A percentile compares a stretch with the other conserved stretches of the same genome.
Evolutionary conservation across 2,329 filamentous ascomycete genomes (phyloP).

Genomic region (Macrophomina pseudophaseolina): DNA sequence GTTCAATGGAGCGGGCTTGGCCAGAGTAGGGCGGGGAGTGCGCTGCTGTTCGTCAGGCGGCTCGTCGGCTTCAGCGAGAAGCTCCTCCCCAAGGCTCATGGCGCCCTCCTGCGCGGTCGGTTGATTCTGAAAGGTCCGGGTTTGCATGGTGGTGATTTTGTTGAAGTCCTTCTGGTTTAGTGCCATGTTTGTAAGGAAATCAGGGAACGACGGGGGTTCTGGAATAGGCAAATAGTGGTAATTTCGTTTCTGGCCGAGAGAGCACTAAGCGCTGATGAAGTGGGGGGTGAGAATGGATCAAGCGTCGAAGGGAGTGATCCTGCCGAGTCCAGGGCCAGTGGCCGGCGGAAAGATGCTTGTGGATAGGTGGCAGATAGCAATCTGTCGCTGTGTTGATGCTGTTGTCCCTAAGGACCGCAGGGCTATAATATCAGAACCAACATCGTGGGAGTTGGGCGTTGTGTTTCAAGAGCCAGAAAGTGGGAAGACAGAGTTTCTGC

Average conservation of each 20-base stretch:
- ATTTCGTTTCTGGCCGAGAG: conserved; percentile 2
- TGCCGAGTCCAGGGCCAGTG: conserved; percentile 3
- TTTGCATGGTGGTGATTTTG: conserved; percentile 38
- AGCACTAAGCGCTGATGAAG: not conserved
- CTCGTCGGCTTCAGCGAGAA: conserved; percentile 80
- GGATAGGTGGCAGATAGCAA: conserved; percentile 17
- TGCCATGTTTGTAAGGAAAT: conserved; percentile 35
- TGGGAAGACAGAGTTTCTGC: conserved; percentile 30
- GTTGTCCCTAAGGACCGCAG: conserved; percentile 43
- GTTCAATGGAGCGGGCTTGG: conserved; percentile 45
- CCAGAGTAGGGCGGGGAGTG: conserved; percentile 50
- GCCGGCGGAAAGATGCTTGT: conserved; percentile 1
- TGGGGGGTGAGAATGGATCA: conserved; percentile 4
- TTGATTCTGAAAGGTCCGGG: conserved; percentile 34
- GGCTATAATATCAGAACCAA: conserved; percentile 45
- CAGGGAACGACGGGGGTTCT: conserved; percentile 1
- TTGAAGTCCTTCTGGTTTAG: conserved; percentile 40
- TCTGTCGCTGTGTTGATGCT: conserved; percentile 16
- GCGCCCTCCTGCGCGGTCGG: conserved; percentile 32
- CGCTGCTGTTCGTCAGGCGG: conserved; percentile 71
- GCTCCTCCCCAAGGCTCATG: conserved; percentile 57
- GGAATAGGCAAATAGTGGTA: not conserved
- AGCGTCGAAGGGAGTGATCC: not conserved
- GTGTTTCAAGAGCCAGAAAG: conserved; percentile 36
- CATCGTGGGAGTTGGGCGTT: conserved; percentile 38